Base-by-base conservation (phyloP, 331 rosid genomes). In the Malus hybrid region DNA sequence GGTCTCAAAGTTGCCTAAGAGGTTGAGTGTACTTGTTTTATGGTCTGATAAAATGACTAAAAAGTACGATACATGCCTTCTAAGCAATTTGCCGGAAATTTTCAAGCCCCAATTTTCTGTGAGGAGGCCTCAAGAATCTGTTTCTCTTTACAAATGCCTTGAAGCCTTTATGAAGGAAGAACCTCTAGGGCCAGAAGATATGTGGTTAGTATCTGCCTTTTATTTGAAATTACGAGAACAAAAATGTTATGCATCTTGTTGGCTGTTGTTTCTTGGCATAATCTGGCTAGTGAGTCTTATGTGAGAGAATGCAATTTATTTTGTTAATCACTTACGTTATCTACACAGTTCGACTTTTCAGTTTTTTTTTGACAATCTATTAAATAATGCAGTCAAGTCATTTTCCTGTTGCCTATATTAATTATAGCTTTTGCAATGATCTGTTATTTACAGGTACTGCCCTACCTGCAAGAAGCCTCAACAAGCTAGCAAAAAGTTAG, bases 141-240 rank as follows among this genome's bases (percentile, higher is more conserved):
- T 89, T 70, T 87, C 92, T 79, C 70, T 93, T 46, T 87, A 85
- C 84, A 82, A 89, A 80, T 91, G 98, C 85, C 96, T 93, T 56
- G 96, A 91, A 84, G 91, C 96, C 67, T 93, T 91, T 80, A 85
- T 88, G 85, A 91, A 86, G 86, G 93, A 86, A 85, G 98, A 93
- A 74, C 98, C 97, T 65, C 82, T 91, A 59, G 97, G 97, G 72
- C 97, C 90, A 36, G 93, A 89, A 52, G 90, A 93, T 78, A 93
- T 88, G 97, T 93, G 98, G 98, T 93, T 71, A 88, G 98, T 84
- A 69, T 67, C 72, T 67, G 50, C 60, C 72, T 12, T 50, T 18
- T 18, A 52, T 52, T 78, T 76, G 10, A 48, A 52, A 32, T 76
- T 73, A 57, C 15, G 20, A 10, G 24, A 39, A 20, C 46, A 75